Base-by-base conservation (phyloP, 495 filamentous ascomycete genomes). In the Schizothecium vesticola region DNA sequence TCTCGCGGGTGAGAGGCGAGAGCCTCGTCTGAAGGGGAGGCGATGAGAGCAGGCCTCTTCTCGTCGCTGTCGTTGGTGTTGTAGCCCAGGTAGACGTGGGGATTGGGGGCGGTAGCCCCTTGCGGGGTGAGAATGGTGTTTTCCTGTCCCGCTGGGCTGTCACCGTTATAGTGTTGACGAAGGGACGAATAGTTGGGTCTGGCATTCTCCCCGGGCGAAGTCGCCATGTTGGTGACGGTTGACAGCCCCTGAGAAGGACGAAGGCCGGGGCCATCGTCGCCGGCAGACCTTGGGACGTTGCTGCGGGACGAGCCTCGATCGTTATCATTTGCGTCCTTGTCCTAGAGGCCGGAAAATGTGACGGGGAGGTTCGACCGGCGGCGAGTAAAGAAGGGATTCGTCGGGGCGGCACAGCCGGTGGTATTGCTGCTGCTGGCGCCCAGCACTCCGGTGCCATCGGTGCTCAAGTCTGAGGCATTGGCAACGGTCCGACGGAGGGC, bases 331-430 rank as follows among this genome's bases (percentile, higher is more conserved):
- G 61, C 55, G 63, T 74, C 70, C 69, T 73, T 76, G 60, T 76
- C 74, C 74, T 71, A 76, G 33, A 76, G 70, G 19, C 69, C 74
- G 19, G 69, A 72, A 72, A 74, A 74, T 7, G 70, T 73, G 56
- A 67, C 69, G 58, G 72, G 74, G 56, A 76, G 63, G 25, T 74
- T 73, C 22, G 72, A 58, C 2, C 67, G 72, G 23, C 72, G 65
- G n/a, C 70, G 70, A 51, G 24, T 59, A 59, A 65, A 63, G 21
- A 63, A 66, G 25, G 26, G 29, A 19, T n/a, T 51, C 19, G 16
- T 8, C 6, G 59, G 43, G 22, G 3, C 24, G 3, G 25, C 59
- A 26, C 63, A 51, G 59, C 55, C 51, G 3, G 63, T 33, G 11
- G 61, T 11, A 56, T 51, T 56, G 59, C 11, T 66, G 22, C 21